Conservation (phyloP, 2,329 filamentous ascomycete species). For the Penicillium griseofulvum region DNA sequence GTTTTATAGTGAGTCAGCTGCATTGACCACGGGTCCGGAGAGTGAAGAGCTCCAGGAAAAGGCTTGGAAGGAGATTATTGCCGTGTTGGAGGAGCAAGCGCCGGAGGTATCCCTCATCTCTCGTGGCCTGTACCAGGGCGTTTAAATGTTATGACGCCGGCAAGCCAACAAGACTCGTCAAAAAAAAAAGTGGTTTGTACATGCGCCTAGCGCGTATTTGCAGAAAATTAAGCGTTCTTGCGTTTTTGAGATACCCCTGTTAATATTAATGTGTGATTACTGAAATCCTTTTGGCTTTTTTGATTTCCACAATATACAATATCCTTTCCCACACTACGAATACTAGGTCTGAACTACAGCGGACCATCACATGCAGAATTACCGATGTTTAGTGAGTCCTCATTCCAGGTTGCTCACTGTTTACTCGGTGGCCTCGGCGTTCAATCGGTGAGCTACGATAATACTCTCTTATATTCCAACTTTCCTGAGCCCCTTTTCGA, state of each 20-base stretch:
- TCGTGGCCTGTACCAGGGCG: conserved; percentile 3
- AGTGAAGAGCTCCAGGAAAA: conserved; percentile 38
- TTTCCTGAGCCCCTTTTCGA: no score
- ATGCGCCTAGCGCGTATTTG: background rate
- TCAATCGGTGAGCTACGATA: no score
- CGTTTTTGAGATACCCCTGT: conserved; percentile 6
- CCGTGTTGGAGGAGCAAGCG: conserved; percentile 29
- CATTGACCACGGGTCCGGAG: conserved; percentile 33
- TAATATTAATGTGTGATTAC: background rate
- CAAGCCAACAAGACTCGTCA: background rate
- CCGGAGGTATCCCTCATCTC: conserved; percentile 16
- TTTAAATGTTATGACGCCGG: background rate
- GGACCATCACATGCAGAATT: no score
- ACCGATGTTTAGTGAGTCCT: no score
- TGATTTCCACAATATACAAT: background rate
- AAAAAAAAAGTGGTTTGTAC: background rate
- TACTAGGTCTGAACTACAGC: no score
- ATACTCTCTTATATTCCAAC: no score
- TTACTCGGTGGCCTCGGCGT: no score
- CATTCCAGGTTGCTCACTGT: no score
- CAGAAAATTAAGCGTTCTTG: background rate
- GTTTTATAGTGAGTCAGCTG: conserved; percentile 32
- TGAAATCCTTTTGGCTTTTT: background rate
- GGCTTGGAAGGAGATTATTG: conserved; percentile 44
- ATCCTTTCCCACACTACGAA: background rate